Base-by-base conservation (phyloP, 371 early-diverging fungal genomes). In the Mortierella sp. region DNA sequence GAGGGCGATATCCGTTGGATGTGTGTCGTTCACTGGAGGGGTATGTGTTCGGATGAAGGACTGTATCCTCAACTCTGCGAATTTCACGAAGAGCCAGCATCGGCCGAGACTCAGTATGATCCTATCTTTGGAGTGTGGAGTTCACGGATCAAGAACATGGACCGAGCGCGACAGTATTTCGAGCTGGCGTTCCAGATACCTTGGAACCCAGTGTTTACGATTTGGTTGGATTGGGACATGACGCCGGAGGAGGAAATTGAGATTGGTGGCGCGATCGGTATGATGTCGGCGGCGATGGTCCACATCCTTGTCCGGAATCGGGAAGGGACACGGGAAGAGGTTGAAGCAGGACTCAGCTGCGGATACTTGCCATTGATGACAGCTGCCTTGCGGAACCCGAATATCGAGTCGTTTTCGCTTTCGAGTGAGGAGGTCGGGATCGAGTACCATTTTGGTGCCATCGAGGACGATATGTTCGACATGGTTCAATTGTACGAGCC, bases 181-280 rank as follows among this genome's bases (percentile, higher is more conserved):
- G 61, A 55, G n/a, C 34, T 79, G 40, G 83, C 80, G 11, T 54
- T 73, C 13, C 70, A 73, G 59, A 44, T 83, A 50, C 71, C 76
- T 6, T 72, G 73, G 10, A 57, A 74, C 1, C 74, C 73, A 0
- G 74, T 72, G 28, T 31, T 83, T 21, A 73, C 72, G 11, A 31
- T 83, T 2, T 76, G 75, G n/a, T 26, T 83, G 71, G 83, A 83
- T 51, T 83, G 83, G 83, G 77, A 79, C 10, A 34, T 83, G 14
- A 74, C 79, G 14, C 34, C 6, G 21, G 77, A 75, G 59, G 77
- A 83, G 11, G 77, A 77, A 51, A 69, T 70, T 37, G 79, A 76
- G 37, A 73, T 83, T 37, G 71, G 70, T 3, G 59, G 70, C 26
- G 83, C 83, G 19, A 48, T 79, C 9, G 37, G 76, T 26, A 69